Evolutionary conservation across 2,329 filamentous ascomycete genomes (phyloP), one percentile per base, ranked within the genome.

Genomic region (Ascochyta clinopodiicola): DNA sequence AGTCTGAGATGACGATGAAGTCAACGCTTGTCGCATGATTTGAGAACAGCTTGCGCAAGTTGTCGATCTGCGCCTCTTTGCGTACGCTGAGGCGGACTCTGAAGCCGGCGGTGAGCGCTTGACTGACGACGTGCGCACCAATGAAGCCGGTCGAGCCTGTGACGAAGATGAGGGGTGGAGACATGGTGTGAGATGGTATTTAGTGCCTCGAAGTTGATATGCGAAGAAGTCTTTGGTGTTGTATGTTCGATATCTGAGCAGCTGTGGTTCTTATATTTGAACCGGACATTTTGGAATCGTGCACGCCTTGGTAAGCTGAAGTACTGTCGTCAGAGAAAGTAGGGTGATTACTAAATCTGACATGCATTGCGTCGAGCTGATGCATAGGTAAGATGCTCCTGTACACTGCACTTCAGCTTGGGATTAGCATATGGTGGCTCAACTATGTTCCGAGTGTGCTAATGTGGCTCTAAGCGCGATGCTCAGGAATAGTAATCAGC

Each of bases 91-190:
- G 67, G 27, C 68, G 67, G 17, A 71, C 60, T 10, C 48, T 62
- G 58, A 70, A 70, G 31, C 69, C 66, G 40, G 51, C 51, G n/a
- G 46, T 38, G 9, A 73, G 55, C 12, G 63, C 38, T 44, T 69
- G 60, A 24, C 54, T 25, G n/a, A 61, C 63, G 13, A 66, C 53
- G 31, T 72, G 67, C 19, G 57, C 43, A 38, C 62, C 69, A 17
- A 73, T 69, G 56, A 68, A 62, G 37, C 70, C 68, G 27, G 67
- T 71, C 17, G 51, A 59, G 47, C 69, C 70, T 1, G 69, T 71
- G 10, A 73, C 60, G 19, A 72, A 62, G 48, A 73, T 56, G 35
- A 66, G 60, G n/a, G 64, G 38, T 46, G 45, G 45, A 36, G 56
- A 49, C 56, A 59, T 61, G 12, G 5, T 49, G 19, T 10, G 19